Percentiles rank a stretch among this genome's conserved stretches.
phyloP scores from a whole-genome alignment of 2,329 filamentous ascomycete genomes.

The Lasiodiplodia citricola region DNA sequence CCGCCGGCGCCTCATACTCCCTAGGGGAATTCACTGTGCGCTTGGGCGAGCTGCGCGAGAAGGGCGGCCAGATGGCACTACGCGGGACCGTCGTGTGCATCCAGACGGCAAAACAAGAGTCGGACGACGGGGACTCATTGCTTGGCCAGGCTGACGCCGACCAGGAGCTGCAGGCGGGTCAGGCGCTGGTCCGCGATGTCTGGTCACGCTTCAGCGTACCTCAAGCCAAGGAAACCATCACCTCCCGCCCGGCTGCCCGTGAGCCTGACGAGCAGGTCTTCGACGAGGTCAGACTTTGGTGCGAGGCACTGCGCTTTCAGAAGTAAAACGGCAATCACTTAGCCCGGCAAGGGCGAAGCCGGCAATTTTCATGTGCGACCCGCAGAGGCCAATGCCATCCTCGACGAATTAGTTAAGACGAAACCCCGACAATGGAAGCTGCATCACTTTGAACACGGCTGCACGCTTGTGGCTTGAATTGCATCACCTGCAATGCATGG shows the following conservation, averaged over 20 bases:
- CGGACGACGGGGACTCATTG: neutral
- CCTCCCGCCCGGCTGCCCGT: neutral
- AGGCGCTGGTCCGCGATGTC: slow-evolving; percentile 25
- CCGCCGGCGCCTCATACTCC: slow-evolving; percentile 25
- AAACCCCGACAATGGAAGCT: slow-evolving; percentile 12
- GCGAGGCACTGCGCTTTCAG: slow-evolving; percentile 28
- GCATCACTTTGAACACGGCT: neutral
- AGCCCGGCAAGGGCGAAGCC: neutral
- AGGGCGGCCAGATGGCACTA: slow-evolving; percentile 16
- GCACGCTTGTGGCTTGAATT: neutral
- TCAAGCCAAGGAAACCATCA: slow-evolving; percentile 26
- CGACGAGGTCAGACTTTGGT: slow-evolving; percentile 29
- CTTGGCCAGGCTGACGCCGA: neutral
- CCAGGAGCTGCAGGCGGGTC: slow-evolving; percentile 22
- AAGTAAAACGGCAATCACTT: neutral
- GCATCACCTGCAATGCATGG: slow-evolving; percentile 15
- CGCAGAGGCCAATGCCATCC: neutral
- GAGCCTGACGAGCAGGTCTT: slow-evolving; percentile 21
- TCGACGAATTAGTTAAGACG: slow-evolving; percentile 4
- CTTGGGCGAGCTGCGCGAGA: slow-evolving; percentile 29
- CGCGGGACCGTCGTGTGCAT: slow-evolving; percentile 29
- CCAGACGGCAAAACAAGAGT: neutral
- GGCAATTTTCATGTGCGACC: neutral
- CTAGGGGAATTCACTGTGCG: slow-evolving; percentile 28
- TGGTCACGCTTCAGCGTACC: slow-evolving; percentile 27